Conservation (phyloP, 805 yeast species). For the Candida silvicultrix region DNA sequence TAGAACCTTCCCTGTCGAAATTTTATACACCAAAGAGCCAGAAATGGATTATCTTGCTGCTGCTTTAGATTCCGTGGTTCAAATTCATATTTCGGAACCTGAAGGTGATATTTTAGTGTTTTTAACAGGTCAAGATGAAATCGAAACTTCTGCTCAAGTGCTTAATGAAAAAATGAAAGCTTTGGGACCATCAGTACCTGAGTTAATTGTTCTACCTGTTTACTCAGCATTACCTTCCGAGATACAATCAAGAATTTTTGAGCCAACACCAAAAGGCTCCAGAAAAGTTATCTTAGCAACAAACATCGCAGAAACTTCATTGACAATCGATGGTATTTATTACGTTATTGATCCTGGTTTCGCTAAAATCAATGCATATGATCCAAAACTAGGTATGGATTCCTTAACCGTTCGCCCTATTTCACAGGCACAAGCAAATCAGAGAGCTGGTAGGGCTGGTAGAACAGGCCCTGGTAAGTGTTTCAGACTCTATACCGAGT, state of each 20-base stretch:
- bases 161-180: constrained; percentile 57
- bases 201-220: constrained; percentile 75
- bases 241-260: constrained; percentile 82
- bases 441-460: constrained; percentile 95
- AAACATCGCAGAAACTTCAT: constrained; percentile 94
- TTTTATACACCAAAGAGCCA: constrained; percentile 72
- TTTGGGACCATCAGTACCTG: constrained; percentile 58
- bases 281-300: constrained; percentile 93
- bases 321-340: constrained; percentile 89
- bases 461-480: constrained; percentile 96
- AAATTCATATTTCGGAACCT: constrained; percentile 76
- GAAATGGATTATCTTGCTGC: constrained; percentile 84
- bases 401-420: constrained; percentile 77
- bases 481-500: constrained; percentile 82
- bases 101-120: constrained; percentile 79
- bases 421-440: constrained; percentile 93
- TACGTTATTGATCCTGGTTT: constrained; percentile 95
- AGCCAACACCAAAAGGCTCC: constrained; percentile 76
- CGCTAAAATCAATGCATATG: constrained; percentile 84
- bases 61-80: constrained; percentile 76
- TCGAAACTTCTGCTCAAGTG: constrained; percentile 81
- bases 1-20: constrained; percentile 84
- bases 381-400: constrained; percentile 88
- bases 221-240: constrained; percentile 91
- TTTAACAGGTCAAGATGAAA: constrained; percentile 91